Base-by-base conservation (phyloP, 1,139 yeast species). In the Diutina sp. region DNA sequence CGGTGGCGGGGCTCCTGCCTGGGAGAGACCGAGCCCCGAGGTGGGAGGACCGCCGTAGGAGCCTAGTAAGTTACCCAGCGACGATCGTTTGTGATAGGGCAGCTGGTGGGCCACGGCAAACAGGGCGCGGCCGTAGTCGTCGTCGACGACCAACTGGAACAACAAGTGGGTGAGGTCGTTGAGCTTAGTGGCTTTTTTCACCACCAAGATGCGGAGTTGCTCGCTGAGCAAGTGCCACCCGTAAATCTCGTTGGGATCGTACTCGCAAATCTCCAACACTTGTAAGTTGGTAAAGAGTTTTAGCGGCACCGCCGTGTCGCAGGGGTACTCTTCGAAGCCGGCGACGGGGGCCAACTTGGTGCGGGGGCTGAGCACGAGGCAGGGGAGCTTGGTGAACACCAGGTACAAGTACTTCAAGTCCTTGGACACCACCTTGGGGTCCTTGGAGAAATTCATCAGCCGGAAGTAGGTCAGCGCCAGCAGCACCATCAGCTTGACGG, bases 311-410 rank as follows among this genome's bases (percentile, higher is more conserved):
- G 86, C 78, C 1, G 88, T 83, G 63, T 84, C 89, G 65, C 85
- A 83, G 0, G 89, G 89, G 62, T 80, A 84, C 64, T 84, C 89
- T 65, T 84, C 88, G 64, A 82, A 84, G 1, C 84, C 83, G 55
- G 72, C 73, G 46, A 84, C 83, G 55, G 80, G 70, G 60, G 72
- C 77, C 28, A 84, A 77, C 59, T 80, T 81, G 9, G 83, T 74
- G 58, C 81, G 83, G 9, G 86, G 85, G 14, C 83, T 78, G 56
- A 84, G 66, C 41, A 85, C 71, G 56, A 84, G 72, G 63, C 88
- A 82, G 0, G 89, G 89, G 45, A 84, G 72, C 61, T 83, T 83
- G 9, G 87, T 80, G 66, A 84, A 84, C 9, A 85, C 82, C n/a
- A 84, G 78, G 64, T 82, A 81, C 47, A 84, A 66, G 66, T 84